phyloP scores from a whole-genome alignment of 208 protist species.

The Leishmania mexicana region DNA sequence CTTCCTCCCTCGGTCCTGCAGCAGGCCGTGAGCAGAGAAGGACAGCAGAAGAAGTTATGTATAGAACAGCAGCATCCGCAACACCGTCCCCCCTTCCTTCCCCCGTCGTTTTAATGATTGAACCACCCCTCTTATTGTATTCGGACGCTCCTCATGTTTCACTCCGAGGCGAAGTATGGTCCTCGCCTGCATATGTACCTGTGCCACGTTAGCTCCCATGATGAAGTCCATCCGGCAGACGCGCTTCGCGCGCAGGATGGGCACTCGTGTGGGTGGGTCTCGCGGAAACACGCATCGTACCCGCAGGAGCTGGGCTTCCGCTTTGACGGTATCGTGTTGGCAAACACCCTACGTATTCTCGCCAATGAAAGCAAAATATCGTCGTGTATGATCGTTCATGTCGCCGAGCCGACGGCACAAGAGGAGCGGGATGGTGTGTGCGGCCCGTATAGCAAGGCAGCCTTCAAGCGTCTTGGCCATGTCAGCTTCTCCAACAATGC shows the following conservation, averaged over 20 bases:
- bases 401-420: slow-evolving; percentile 53
- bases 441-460: slow-evolving; percentile 50
- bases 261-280: slow-evolving; percentile 81
- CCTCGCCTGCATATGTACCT: slow-evolving; percentile 65
- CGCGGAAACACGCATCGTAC: slow-evolving; percentile 76
- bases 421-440: slow-evolving; percentile 59
- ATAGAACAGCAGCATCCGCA: background rate
- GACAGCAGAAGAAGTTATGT: background rate
- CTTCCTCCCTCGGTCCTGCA: background rate
- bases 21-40: background rate
- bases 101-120: background rate
- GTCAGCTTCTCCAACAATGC: slow-evolving; percentile 73
- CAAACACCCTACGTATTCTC: slow-evolving; percentile 79
- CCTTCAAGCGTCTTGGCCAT: slow-evolving; percentile 80
- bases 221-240: slow-evolving; percentile 54
- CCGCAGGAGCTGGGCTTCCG: slow-evolving; percentile 89
- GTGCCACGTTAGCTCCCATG: slow-evolving; percentile 82
- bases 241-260: slow-evolving; percentile 61
- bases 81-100: background rate
- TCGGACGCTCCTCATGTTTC: slow-evolving; percentile 25
- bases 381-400: slow-evolving; percentile 79
- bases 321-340: slow-evolving; percentile 83
- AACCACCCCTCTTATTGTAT: background rate
- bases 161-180: slow-evolving; percentile 72
- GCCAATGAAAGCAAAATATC: slow-evolving; percentile 87